Evolutionary conservation across 495 filamentous ascomycete species (phyloP), one percentile per base, ranked within the genome.

Genomic region (Sabuloglossum arenarium): DNA sequence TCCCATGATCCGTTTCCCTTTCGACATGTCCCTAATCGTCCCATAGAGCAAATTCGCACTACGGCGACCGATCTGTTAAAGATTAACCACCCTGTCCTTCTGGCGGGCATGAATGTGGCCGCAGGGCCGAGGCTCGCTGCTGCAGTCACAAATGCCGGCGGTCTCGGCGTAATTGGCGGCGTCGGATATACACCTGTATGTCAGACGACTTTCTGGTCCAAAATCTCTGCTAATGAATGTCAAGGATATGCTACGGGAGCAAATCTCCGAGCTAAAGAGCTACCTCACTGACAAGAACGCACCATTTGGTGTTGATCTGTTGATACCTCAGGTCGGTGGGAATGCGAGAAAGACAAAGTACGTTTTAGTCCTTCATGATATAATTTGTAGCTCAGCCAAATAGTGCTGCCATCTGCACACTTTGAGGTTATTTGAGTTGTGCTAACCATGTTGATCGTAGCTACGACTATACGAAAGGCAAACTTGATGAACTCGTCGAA

Each of bases 391-490:
- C n/a, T 5, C 34, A 5, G 34, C 34, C 11, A 37, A 37, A 14
- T 14, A 12, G 12, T 2, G 34, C 34, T 14, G 12, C 12, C 11
- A 37, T 9, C 16, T 37, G 16, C 12, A 37, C 5, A 14, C 16
- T 14, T 37, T 5, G 34, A 37, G 16, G 19, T 47, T 14, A 3
- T 47, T 14, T 24, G 1, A 47, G 30, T 16, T 37, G 27, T 39
- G 29, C 53, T 54, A 12, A 54, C 30, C 6, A 11, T 27, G 14
- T 16, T 14, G 27, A 28, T 25, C 28, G 11, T 64, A 96, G 91
- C 79, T 94, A 98, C 71, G 91, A 98, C 71, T 98, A 98, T 76
- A 98, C 91, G 65, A 95, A 98, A 74, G 91, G 91, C 66, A 97
- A 97, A 74, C 84, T 98, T 53, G 75, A 87, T 68, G 82, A 93